Conservation (phyloP, 768 basidiomycete genomes). For the Macrolepiota dolichaula region DNA sequence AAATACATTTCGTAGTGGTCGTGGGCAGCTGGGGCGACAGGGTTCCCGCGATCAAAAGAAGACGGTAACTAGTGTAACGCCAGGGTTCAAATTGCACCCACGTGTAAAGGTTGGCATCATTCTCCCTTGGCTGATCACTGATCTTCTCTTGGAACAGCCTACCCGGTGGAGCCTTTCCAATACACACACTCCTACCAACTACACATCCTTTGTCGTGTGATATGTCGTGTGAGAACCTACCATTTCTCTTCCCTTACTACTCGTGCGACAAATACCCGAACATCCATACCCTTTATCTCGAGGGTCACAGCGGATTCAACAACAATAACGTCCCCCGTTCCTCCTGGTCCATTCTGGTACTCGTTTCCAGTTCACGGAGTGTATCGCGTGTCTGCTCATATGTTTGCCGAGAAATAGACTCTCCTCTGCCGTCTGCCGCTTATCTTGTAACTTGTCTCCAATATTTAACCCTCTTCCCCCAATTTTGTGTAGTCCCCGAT, state of each 20-base stretch:
- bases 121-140: background rate
- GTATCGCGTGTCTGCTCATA: constrained; percentile 55
- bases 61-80: constrained; percentile 9
- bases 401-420: constrained; percentile 14
- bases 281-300: background rate
- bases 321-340: constrained; percentile 6
- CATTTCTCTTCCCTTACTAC: background rate
- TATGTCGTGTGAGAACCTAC: background rate
- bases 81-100: constrained; percentile 11
- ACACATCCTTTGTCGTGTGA: background rate
- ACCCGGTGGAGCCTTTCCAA: constrained; percentile 2
- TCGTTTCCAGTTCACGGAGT: constrained; percentile 57
- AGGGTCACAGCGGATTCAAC: background rate
- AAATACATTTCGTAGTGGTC: background rate
- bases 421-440: constrained; percentile 11
- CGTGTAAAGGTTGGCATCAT: constrained; percentile 5
- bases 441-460: constrained; percentile 9
- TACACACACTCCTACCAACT: background rate
- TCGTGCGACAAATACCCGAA: background rate
- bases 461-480: background rate
- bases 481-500: constrained; percentile 23
- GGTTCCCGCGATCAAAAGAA: constrained; percentile 12
- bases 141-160: constrained; percentile 2
- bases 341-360: constrained; percentile 43
- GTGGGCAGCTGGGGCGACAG: background rate